Evolutionary conservation across 306 rosid species (phyloP), one percentile per base, ranked within the genome.

Genomic region (Rosa lucieae): DNA sequence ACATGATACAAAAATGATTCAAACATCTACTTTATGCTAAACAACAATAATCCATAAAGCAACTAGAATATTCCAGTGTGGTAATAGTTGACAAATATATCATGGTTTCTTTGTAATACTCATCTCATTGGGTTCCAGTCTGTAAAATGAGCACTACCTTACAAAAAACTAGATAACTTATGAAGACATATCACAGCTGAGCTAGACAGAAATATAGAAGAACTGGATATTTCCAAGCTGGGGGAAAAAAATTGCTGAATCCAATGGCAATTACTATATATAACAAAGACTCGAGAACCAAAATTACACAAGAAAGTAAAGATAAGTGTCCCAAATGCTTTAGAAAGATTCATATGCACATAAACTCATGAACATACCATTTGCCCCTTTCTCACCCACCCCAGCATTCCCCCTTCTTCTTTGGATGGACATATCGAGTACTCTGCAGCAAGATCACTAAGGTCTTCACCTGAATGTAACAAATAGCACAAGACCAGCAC

Each of bases 371-470:
- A 70, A 12, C 75, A 55, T 91, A 95, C 99, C 99, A 95, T 95
- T 84, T 95, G 91, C 53, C 99, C 97, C 88, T 88, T 92, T 76
- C 78, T 87, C 81, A 94, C 95, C 99, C 99, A 94, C 63, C 99
- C 99, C 81, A 94, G 99, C 95, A 92, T 92, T 61, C 99, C 97
- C 12, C 99, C 99, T 73, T 87, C 92, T 40, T 84, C 89, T 81
- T 94, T 94, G 82, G 99, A 94, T 53, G 99, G 99, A 70, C 99
- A 94, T 15, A 91, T 49, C 18, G 97, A 94, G 80, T 88, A 68
- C 75, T 92, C 92, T 56, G 89, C 84, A 44, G 97, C 99, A 82
- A 95, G 97, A 87, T 95, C 98, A 86, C 97, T 92, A 66, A 95
- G 90, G 80, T 92, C 97, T 77, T 95, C 98, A 79, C 98, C 98